Conservation (phyloP, 306 rosid genomes). For the Trifolium pratense region DNA sequence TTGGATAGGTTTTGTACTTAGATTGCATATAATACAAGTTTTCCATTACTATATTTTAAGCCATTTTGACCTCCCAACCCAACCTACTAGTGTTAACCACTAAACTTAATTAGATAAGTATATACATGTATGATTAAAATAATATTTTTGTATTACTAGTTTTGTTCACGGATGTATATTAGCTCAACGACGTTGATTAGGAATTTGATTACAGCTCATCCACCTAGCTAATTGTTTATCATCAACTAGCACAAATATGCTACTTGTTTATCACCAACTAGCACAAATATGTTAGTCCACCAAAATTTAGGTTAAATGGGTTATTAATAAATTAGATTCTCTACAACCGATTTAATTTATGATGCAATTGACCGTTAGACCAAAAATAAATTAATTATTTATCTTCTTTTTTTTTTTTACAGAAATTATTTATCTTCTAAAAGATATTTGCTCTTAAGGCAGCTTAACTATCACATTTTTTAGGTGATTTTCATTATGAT, state of each 20-base stretch:
- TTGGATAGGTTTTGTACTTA: conserved; percentile 61
- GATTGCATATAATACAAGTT: conserved; percentile 45
- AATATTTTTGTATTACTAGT: not conserved
- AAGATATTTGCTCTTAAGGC: too few relatives aligned
- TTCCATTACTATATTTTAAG: conserved; percentile 36
- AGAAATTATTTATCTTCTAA: too few relatives aligned
- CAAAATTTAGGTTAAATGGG: conserved; percentile 15
- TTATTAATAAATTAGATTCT: not conserved
- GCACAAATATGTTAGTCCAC: conserved; percentile 38
- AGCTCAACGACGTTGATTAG: conserved; percentile 45
- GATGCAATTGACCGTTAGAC: too few relatives aligned
- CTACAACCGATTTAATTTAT: not conserved
- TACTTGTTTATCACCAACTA: conserved; percentile 45
- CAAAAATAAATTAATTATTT: too few relatives aligned
- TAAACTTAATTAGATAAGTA: conserved; percentile 23
- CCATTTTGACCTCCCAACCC: conserved; percentile 40
- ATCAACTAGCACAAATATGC: conserved; percentile 45
- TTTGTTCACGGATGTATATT: conserved; percentile 13
- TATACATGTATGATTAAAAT: not conserved
- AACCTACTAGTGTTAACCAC: conserved; percentile 8
- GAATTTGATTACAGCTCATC: conserved; percentile 52
- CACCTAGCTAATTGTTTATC: conserved; percentile 34
- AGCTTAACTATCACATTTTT: too few relatives aligned
- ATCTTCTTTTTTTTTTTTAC: too few relatives aligned
- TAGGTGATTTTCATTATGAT: too few relatives aligned